A percentile compares a stretch with the other conserved stretches of the same genome.
Evolutionary conservation across 805 yeast genomes (phyloP).

Genomic region (Wickerhamomyces chambardii): DNA sequence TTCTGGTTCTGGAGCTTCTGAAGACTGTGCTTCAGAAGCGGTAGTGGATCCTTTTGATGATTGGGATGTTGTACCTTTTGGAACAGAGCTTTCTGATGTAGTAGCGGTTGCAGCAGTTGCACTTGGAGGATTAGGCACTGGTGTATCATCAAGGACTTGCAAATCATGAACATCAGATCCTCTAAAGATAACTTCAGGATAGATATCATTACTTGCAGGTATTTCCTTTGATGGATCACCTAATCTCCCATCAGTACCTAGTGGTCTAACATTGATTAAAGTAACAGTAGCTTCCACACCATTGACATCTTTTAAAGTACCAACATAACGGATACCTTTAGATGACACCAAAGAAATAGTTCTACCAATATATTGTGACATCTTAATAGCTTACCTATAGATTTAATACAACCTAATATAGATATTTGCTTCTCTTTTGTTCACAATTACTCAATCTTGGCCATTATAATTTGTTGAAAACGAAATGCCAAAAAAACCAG

Average conservation of each 20-base stretch:
- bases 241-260: slow-evolving; percentile 90
- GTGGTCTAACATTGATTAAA: slow-evolving; percentile 65
- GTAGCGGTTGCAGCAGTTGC: slow-evolving; percentile 4
- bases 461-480: too few relatives aligned
- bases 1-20: slow-evolving; percentile 3
- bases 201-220: slow-evolving; percentile 56
- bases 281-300: slow-evolving; percentile 90
- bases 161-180: slow-evolving; percentile 91
- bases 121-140: slow-evolving; percentile 9
- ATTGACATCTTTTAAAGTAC: slow-evolving; percentile 77
- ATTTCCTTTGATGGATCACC: slow-evolving; percentile 63
- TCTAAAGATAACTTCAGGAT: slow-evolving; percentile 73
- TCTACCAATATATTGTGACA: slow-evolving; percentile 93
- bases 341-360: slow-evolving; percentile 74
- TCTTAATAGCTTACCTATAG: slow-evolving; percentile 17
- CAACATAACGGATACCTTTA: slow-evolving; percentile 81
- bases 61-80: slow-evolving; percentile 8
- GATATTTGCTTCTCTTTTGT: too few relatives aligned
- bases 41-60: background rate
- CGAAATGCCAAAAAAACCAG: too few relatives aligned
- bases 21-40: background rate
- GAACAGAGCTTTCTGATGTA: slow-evolving; percentile 7
- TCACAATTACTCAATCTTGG: too few relatives aligned
- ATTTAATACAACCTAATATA: background rate
- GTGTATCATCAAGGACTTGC: slow-evolving; percentile 61